Conservation (phyloP, 139 green algal species). For the Haematococcus lacustris region DNA sequence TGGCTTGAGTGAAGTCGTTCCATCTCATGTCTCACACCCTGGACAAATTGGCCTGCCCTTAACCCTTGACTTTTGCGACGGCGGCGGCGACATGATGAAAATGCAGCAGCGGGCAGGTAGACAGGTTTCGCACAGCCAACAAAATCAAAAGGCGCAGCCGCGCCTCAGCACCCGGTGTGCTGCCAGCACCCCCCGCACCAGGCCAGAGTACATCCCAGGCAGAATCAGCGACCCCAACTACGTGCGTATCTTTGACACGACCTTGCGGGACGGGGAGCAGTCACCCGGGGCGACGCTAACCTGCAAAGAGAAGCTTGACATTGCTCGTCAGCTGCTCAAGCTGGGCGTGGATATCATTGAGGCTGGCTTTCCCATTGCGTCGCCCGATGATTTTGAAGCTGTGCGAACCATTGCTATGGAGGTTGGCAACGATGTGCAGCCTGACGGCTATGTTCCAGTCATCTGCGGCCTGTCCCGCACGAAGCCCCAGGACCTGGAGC, state of each 20-base stretch:
- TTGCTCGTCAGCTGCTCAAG: conserved; percentile 84
- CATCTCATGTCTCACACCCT: too few species aligned
- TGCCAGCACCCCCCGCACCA: too few species aligned
- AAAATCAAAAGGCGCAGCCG: too few species aligned
- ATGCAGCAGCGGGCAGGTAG: too few species aligned
- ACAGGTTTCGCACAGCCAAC: too few species aligned
- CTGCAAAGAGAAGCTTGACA: conserved; percentile 95
- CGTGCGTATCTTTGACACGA: conserved; percentile 98
- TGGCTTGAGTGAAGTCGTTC: too few species aligned
- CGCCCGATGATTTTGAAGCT: conserved; percentile 94
- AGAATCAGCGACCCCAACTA: conserved; percentile 88
- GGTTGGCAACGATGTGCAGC: conserved; percentile 74
- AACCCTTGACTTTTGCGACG: too few species aligned
- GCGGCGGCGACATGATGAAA: too few species aligned
- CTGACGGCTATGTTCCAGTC: conserved; percentile 91
- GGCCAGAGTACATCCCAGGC: conserved; percentile 48
- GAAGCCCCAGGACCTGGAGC: conserved; percentile 69
- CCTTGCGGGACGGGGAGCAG: conserved; percentile 95
- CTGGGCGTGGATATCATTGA: conserved; percentile 99
- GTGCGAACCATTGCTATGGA: conserved; percentile 85
- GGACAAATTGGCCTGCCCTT: too few species aligned
- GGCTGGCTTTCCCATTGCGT: conserved; percentile 92
- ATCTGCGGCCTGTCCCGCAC: conserved; percentile 95
- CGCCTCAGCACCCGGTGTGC: too few species aligned
- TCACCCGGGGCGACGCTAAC: conserved; percentile 90